These are phyloP conservation scores for Gossypium arboreum DNA, from an alignment of 345 rosid genomes.

Conservation along the genomic window DNA sequence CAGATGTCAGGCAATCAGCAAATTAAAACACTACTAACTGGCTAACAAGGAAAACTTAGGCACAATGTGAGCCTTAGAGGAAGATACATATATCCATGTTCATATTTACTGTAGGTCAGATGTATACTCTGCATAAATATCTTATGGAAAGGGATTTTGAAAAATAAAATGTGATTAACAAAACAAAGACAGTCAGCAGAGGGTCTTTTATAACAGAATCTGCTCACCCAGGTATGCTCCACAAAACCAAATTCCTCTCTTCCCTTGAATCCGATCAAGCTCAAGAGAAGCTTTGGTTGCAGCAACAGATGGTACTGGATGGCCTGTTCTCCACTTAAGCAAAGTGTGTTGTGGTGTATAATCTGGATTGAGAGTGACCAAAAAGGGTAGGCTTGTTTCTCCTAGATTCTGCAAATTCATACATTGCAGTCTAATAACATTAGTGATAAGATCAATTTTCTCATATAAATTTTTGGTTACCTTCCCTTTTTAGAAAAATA, in stretches of 20 bases:
- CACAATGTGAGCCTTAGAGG: not conserved
- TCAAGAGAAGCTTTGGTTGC: slow-evolving; percentile 78
- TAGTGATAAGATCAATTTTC: not conserved
- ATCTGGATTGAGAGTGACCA: slow-evolving; percentile 78
- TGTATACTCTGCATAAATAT: not conserved
- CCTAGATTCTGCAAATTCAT: slow-evolving; percentile 66
- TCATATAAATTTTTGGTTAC: not conserved
- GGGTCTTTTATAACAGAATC: slow-evolving; percentile 4
- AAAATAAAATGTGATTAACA: not conserved
- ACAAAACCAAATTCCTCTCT: slow-evolving; percentile 80
- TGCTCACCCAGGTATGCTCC: slow-evolving; percentile 83
- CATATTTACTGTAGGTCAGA: not conserved
- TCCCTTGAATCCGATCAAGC: slow-evolving; percentile 75
- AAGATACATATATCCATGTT: not conserved
- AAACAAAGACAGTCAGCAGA: not conserved
- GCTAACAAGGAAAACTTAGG: no score
- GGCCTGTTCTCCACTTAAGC: slow-evolving; percentile 81
- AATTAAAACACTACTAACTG: no score
- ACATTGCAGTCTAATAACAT: not conserved
- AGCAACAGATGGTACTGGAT: slow-evolving; percentile 86
- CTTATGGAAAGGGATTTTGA: not conserved
- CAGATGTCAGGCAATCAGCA: not conserved
- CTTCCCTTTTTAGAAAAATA: not conserved
- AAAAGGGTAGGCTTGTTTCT: slow-evolving; percentile 55
- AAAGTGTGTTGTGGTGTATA: slow-evolving; percentile 55